Conservation (phyloP, 352 stramenopile species). For the Pythium sukuiense region DNA sequence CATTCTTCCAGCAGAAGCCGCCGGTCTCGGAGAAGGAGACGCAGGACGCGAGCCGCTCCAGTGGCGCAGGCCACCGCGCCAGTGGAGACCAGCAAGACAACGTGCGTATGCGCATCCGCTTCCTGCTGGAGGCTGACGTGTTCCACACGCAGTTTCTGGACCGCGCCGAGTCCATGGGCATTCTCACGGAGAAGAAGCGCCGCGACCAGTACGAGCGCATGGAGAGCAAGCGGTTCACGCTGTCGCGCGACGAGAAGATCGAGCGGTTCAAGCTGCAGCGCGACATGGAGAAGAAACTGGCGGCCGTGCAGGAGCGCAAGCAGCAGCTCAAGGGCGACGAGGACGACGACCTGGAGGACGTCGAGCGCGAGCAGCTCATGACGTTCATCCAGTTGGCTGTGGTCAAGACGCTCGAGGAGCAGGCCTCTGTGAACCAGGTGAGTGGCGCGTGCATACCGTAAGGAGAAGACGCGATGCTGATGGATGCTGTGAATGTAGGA, state of each 20-base stretch:
- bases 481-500: constrained; percentile 28
- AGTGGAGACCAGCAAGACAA: constrained; percentile 59
- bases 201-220: constrained; percentile 77
- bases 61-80: neutral
- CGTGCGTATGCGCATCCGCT: constrained; percentile 59
- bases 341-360: constrained; percentile 67
- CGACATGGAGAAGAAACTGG: constrained; percentile 71
- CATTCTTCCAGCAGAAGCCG: constrained; percentile 52
- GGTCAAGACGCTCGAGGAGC: constrained; percentile 79
- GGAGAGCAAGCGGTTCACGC: constrained; percentile 61
- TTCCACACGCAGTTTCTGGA: constrained; percentile 82
- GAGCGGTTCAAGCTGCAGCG: constrained; percentile 77
- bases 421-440: constrained; percentile 66
- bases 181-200: constrained; percentile 69
- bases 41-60: neutral
- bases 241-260: constrained; percentile 80
- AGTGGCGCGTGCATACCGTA: neutral
- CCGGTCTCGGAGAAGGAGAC: neutral
- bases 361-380: constrained; percentile 82
- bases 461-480: neutral
- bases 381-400: constrained; percentile 76
- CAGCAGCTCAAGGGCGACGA: constrained; percentile 45
- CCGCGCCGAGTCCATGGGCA: constrained; percentile 53
- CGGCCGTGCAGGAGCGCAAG: constrained; percentile 50
- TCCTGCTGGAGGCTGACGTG: constrained; percentile 70